These are phyloP conservation scores for Fusarium sulawesiense DNA, from an alignment of 2,329 filamentous ascomycete species.

Conservation along the genomic window DNA sequence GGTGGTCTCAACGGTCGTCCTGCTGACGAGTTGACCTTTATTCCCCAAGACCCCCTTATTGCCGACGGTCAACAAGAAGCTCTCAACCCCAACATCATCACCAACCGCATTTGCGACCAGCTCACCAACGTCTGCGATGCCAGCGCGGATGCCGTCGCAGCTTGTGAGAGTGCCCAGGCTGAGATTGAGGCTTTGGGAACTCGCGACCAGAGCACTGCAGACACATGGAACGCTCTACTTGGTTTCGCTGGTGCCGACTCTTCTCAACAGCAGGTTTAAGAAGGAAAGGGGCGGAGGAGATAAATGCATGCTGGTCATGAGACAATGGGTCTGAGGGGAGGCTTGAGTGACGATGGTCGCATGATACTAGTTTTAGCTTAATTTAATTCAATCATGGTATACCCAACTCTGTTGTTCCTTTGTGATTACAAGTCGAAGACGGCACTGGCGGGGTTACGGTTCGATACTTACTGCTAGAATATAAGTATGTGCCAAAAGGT, in stretches of 20 bases:
- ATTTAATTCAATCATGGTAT: conserved; percentile 14
- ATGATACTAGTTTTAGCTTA: conserved; percentile 8
- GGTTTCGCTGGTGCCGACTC: conserved; percentile 50
- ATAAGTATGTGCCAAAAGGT: neutral
- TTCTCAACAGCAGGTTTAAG: conserved; percentile 36
- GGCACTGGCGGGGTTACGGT: neutral
- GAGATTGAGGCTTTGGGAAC: conserved; percentile 62
- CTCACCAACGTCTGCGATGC: conserved; percentile 74
- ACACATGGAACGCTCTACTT: conserved; percentile 58
- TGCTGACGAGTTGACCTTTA: conserved; percentile 73
- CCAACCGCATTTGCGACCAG: conserved; percentile 77
- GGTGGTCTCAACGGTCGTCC: conserved; percentile 67
- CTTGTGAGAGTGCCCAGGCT: conserved; percentile 64
- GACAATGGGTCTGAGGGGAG: neutral
- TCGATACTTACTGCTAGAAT: too few species aligned
- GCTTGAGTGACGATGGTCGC: conserved; percentile 19
- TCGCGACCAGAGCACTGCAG: conserved; percentile 60
- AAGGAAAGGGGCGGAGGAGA: conserved; percentile 7
- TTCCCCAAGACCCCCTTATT: conserved; percentile 71
- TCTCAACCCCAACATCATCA: conserved; percentile 79
- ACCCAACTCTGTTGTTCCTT: neutral
- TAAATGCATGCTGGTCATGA: conserved; percentile 36
- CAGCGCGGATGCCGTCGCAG: conserved; percentile 67
- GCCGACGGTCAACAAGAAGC: conserved; percentile 72
- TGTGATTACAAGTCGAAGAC: neutral